Percentiles rank a stretch among this genome's conserved stretches.
Evolutionary conservation across 2,329 filamentous ascomycete genomes (phyloP).

Genomic region (Fusarium nurragi): DNA sequence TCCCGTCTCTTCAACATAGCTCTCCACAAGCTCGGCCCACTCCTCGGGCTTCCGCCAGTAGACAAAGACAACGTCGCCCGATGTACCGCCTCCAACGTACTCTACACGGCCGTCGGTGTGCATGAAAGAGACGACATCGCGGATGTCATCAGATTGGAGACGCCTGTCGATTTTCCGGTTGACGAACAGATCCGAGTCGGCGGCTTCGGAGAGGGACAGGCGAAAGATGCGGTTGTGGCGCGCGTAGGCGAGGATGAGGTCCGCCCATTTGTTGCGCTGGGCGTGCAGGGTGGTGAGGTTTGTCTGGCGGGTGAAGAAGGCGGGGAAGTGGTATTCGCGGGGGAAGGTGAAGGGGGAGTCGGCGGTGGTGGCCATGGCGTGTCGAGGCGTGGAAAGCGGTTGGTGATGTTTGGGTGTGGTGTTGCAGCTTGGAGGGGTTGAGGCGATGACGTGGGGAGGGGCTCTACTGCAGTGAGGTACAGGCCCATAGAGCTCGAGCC

Average conservation of each 20-base stretch:
- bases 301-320: slow-evolving; percentile 85
- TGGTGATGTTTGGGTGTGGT: slow-evolving; percentile 20
- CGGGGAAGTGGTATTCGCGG: slow-evolving; percentile 77
- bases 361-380: slow-evolving; percentile 18
- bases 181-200: slow-evolving; percentile 65
- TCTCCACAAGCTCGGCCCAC: slow-evolving; percentile 82
- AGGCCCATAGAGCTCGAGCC: background rate
- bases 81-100: slow-evolving; percentile 60
- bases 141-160: slow-evolving; percentile 60
- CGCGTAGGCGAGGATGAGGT: slow-evolving; percentile 85
- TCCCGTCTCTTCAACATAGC: slow-evolving; percentile 86
- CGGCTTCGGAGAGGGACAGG: slow-evolving; percentile 70
- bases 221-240: slow-evolving; percentile 79
- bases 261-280: slow-evolving; percentile 86
- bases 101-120: slow-evolving; percentile 70
- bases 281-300: slow-evolving; percentile 77
- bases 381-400: background rate
- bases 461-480: slow-evolving; percentile 3
- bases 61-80: slow-evolving; percentile 69
- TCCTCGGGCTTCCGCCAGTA: slow-evolving; percentile 91
- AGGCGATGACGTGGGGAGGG: slow-evolving; percentile 34
- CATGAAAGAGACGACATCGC: slow-evolving; percentile 69
- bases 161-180: slow-evolving; percentile 65
- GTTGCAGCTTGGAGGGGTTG: slow-evolving; percentile 22
- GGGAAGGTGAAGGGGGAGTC: slow-evolving; percentile 63